Conservation (phyloP, 73 alveolate genomes). For the Paramecium caudatum region DNA sequence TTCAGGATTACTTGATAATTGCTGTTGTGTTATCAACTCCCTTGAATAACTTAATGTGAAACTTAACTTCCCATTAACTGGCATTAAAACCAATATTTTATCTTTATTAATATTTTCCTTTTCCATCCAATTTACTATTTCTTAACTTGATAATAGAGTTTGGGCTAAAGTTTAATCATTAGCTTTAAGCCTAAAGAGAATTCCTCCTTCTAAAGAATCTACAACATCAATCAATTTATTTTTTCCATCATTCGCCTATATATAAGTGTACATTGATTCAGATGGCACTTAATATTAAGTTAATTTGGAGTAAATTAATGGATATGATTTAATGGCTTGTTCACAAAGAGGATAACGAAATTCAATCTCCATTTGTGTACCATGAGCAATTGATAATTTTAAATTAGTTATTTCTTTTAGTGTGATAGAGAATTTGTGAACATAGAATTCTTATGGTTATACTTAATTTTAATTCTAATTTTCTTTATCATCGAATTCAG, state of each 20-base stretch:
- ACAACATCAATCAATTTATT: conserved; percentile 42
- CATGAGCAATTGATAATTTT: neutral
- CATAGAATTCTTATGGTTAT: neutral
- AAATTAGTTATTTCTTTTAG: conserved; percentile 15
- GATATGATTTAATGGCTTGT: conserved; percentile 13
- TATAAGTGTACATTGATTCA: conserved; percentile 11
- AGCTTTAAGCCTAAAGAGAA: neutral
- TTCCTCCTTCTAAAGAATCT: conserved; percentile 41
- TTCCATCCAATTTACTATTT: conserved; percentile 60
- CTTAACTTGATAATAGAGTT: neutral
- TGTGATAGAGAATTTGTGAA: conserved; percentile 25
- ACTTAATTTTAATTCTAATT: neutral
- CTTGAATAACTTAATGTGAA: neutral
- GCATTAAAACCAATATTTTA: conserved; percentile 51
- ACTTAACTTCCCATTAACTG: conserved; percentile 28
- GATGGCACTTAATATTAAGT: conserved; percentile 19
- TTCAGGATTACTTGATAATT: conserved; percentile 13
- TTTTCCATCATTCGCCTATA: neutral
- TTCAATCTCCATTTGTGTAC: neutral
- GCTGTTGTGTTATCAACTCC: neutral
- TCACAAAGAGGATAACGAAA: conserved; percentile 51
- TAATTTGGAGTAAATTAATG: conserved; percentile 22
- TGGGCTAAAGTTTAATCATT: neutral
- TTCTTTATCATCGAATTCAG: conserved; percentile 47
- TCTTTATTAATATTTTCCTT: neutral